A percentile compares a stretch with the other conserved stretches of the same genome.
These are phyloP conservation scores for Leishmania tropica DNA, from an alignment of 208 protist species.

Conservation along the genomic window DNA sequence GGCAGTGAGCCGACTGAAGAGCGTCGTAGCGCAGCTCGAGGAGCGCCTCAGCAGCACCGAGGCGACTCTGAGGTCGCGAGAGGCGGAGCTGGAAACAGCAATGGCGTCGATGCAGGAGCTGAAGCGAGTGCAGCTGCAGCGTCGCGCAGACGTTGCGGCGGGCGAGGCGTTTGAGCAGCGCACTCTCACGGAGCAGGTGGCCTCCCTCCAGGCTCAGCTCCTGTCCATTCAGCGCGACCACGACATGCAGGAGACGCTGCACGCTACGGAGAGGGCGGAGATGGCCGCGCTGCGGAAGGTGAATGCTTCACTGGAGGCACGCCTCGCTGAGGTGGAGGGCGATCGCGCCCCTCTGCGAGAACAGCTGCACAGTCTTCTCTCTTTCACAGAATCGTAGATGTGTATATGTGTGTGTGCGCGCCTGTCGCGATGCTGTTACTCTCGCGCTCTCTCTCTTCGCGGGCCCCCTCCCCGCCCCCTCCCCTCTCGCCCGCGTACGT, in stretches of 20 bases:
- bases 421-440: neutral
- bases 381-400: constrained; percentile 2
- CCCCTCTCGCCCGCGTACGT: neutral
- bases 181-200: constrained; percentile 15
- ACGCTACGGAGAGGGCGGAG: constrained; percentile 48
- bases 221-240: constrained; percentile 19
- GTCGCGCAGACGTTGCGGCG: constrained; percentile 11
- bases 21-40: constrained; percentile 13
- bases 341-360: constrained; percentile 78
- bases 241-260: constrained; percentile 14
- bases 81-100: constrained; percentile 14
- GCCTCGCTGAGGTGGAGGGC: constrained; percentile 66
- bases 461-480: neutral
- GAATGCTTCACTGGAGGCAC: constrained; percentile 69
- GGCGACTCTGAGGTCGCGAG: constrained; percentile 7
- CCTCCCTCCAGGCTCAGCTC: constrained; percentile 25
- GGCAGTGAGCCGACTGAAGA: constrained; percentile 9
- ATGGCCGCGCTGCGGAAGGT: constrained; percentile 57
- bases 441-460: neutral
- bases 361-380: constrained; percentile 69
- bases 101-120: constrained; percentile 5
- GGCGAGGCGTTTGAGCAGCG: constrained; percentile 16
- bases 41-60: constrained; percentile 14
- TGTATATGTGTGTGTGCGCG: neutral
- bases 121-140: constrained; percentile 16